Conservation (phyloP, 1,284 basidiomycete genomes). For the Ceratobasidium sp. region DNA sequence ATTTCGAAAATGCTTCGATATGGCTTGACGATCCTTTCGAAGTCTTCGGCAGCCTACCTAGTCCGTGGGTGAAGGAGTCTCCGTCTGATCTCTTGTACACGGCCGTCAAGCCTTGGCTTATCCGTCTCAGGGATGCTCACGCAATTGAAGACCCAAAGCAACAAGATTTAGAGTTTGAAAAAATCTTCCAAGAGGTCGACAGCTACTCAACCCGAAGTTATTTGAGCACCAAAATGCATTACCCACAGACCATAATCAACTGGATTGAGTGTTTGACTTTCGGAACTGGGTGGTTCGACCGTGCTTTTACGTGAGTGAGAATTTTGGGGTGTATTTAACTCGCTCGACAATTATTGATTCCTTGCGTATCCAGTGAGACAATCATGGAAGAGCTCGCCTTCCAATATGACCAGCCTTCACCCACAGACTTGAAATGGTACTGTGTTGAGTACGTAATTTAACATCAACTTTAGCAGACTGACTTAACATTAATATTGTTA, state of each 20-base stretch:
- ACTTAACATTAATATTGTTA: background rate
- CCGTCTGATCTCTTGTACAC: background rate
- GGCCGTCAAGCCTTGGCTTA: background rate
- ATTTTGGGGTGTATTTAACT: too few relatives aligned
- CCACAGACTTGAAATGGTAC: background rate
- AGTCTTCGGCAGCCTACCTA: background rate
- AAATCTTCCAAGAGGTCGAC: background rate
- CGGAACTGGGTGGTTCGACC: slow-evolving; percentile 27
- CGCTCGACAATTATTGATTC: slow-evolving; percentile 7
- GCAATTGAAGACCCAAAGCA: background rate
- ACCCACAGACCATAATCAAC: background rate
- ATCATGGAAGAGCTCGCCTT: slow-evolving; percentile 4
- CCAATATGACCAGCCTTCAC: background rate
- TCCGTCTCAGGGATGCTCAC: background rate
- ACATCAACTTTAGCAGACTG: background rate
- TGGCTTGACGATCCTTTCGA: background rate
- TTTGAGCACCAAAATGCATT: background rate
- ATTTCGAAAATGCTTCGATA: background rate
- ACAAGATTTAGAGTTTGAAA: too few relatives aligned
- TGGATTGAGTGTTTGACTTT: slow-evolving; percentile 22
- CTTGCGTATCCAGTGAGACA: background rate
- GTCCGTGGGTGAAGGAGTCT: background rate
- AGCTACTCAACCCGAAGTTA: background rate
- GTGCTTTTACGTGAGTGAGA: slow-evolving; percentile 19
- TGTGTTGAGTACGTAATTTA: slow-evolving; percentile 15